Evolutionary conservation across 495 filamentous ascomycete genomes (phyloP), one percentile per base, ranked within the genome.

Genomic region (Penicillium psychrofluorescens): DNA sequence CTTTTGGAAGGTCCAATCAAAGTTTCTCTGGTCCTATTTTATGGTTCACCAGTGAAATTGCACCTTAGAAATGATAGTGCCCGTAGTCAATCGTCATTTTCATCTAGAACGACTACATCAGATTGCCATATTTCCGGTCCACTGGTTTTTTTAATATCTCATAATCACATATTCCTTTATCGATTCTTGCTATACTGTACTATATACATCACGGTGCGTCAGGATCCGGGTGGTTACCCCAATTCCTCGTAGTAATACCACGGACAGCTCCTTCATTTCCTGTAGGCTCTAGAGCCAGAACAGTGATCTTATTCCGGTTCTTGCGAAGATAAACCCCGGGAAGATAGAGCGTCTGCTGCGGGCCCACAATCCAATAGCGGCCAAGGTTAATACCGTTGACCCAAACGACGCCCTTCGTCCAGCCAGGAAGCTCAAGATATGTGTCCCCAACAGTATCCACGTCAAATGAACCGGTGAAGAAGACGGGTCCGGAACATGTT

Each of bases 371-470:
- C 71, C 70, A 75, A 38, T 71, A 73, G 9, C 68, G 55, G 9
- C 71, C 70, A 1, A 75, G 49, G 39, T 75, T 68, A 14, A 65
- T 58, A 11, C 62, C 67, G 46, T 73, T 75, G 8, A 75, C 67
- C 64, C 63, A 75, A 0, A 73, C 64, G 27, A 60, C 61, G 0
- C 70, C 71, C 50, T 73, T 75, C 4, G 63, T 58, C 42, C 67
- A 66, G 15, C 51, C 54, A 1, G 64, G 64, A 6, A 75, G 46
- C 10, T 56, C 53, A 3, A 75, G 50, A 48, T 64, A 75, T 2
- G 70, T 73, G 43, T 72, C 68, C 9, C 58, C 39, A 8, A 61
- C 47, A 11, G 46, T 50, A 39, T 58, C 41, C 32, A 65, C 43
- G 30, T 49, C 35, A 33, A 71, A 74, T 0, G 46, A 54, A 12